Evolutionary conservation across 176 grass and related monocot species (phyloP), one percentile per base, ranked within the genome.

Genomic region (Cenchrus purpureus): DNA sequence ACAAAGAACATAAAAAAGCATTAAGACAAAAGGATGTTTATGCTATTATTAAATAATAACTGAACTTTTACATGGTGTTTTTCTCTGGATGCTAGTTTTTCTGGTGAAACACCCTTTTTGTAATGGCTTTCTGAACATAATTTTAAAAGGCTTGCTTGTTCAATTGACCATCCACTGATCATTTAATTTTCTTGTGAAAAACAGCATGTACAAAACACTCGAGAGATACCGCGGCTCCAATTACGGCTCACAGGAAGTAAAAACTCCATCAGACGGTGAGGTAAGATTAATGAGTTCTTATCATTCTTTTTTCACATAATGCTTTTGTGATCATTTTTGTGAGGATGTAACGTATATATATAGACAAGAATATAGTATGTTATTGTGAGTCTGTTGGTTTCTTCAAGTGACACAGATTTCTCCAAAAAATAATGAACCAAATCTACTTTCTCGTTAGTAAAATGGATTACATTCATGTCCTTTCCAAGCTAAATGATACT

Each of bases 151-250:
- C 9, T 61, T 44, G 6, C 0, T 29, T 19, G 28, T 53, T 52
- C 5, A 34, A n/a, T 15, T 14, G 43, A 42, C n/a, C 31, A 20
- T 25, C 16, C 16, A 66, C 16, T 71, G 62, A 73, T 57, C 58
- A 14, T 73, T 67, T 2, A 1, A 6, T 17, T 82, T 29, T 46
- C 1, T 43, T 87, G 55, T 79, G 42, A 12, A 54, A 54, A 55
- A 60, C 77, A 97, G 92, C 78, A 97, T 97, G 88, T 87, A 86
- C 86, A 97, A 86, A 78, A 94, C 92, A 71, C 78, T 97, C 7
- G 92, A 94, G 77, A 91, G 86, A 74, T 97, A 94, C 56, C 95
- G 89, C 79, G 92, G 53, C 50, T 87, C 90, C 52, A 92, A 77
- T 68, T 89, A 87, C 79, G 86, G 63, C 60, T 76, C 86, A 74